phyloP scores from a whole-genome alignment of 2,329 filamentous ascomycete genomes.

The Neopestalotiopsis sp. region DNA sequence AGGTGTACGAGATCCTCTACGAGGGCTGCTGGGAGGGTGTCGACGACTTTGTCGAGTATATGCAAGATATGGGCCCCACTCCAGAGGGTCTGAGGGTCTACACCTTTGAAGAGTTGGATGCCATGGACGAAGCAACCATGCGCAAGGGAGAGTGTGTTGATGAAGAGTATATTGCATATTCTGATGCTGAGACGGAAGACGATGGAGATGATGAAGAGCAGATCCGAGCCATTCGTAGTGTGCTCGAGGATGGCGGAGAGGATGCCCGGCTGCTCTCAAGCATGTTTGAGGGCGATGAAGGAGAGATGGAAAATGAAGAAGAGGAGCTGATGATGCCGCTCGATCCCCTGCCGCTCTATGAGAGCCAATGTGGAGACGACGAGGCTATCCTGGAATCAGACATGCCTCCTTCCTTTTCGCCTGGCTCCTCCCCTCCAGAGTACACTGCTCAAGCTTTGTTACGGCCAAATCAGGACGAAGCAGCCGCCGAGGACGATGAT shows the following conservation, averaged over 20 bases:
- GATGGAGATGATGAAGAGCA: not conserved
- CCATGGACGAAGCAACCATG: not conserved
- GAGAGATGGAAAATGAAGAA: not conserved
- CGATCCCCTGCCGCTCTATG: slow-evolving; percentile 4
- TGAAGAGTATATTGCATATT: not conserved
- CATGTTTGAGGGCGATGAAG: not conserved
- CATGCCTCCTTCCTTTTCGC: not conserved
- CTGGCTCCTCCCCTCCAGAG: not conserved
- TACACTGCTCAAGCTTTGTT: not conserved
- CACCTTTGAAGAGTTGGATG: not conserved
- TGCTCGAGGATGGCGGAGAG: not conserved
- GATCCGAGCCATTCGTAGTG: not conserved
- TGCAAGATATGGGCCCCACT: not conserved
- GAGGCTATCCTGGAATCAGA: not conserved
- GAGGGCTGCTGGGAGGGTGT: slow-evolving; percentile 3
- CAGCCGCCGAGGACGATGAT: not conserved
- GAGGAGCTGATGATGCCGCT: not conserved
- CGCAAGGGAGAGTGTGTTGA: not conserved
- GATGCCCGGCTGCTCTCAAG: too few relatives aligned
- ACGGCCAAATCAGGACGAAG: not conserved
- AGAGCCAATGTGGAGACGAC: not conserved
- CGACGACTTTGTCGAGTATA: not conserved
- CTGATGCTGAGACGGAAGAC: not conserved
- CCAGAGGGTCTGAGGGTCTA: not conserved
- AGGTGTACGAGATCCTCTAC: not conserved